Evolutionary conservation across 805 yeast species (phyloP), one percentile per base, ranked within the genome.

Genomic region (Schwanniomyces yamadae): DNA sequence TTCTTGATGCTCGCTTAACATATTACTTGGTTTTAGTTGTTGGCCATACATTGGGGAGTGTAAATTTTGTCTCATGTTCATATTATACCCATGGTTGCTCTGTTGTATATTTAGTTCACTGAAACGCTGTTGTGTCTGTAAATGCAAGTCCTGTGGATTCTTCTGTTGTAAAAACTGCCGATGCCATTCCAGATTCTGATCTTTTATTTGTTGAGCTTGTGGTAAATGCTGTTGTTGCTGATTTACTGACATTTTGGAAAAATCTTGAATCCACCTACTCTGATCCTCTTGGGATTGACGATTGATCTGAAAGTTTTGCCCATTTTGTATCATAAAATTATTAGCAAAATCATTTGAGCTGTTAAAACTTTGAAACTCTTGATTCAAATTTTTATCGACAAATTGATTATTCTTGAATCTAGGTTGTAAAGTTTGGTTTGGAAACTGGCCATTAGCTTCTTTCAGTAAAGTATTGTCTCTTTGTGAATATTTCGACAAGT

Each of bases 381-480:
- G 46, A 40, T 72, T 70, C 24, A 71, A 50, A 9, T 42, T 48
- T 3, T 46, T 36, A 41, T 73, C 77, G 11, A 53, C 49, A 6
- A 30, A 44, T 3, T 52, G 48, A 7, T 46, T 46, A 12, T 34
- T 28, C 14, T 53, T 46, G 34, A 50, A 53, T 20, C 36, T 44
- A 27, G 28, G 41, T 28, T 34, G 46, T 23, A 20, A 37, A 15
- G 14, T 41, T 19, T 35, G 38, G 9, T 34, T 31, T 10, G 18
- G 33, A 12, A 31, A 34, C 31, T 36, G 25, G 25, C 34, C 38
- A 2, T 43, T 33, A 21, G 53, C 46, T 41, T 67, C 73, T 28
- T 60, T 53, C 31, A 61, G 66, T 10, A 71, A 50, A 6, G 75
- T 61, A 34, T 46, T 58, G 44, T 72, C 77, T 23, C 65, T 37